These are phyloP conservation scores for Tetragonia tetragonoides DNA, from an alignment of 148 eudicot genomes.

Conservation along the genomic window DNA sequence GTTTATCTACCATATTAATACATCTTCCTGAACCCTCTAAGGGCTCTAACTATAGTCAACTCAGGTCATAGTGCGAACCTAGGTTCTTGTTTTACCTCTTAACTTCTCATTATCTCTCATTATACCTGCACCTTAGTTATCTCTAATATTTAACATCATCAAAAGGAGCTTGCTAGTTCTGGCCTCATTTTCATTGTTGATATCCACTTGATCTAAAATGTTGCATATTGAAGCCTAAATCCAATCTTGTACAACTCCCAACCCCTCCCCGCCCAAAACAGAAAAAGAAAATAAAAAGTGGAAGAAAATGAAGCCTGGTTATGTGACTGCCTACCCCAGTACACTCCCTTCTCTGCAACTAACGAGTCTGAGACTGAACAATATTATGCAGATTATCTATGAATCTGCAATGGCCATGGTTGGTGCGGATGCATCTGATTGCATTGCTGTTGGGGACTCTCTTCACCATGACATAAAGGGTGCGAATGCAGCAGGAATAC, in stretches of 20 bases:
- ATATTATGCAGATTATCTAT: constrained; percentile 58
- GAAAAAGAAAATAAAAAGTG: too few relatives aligned
- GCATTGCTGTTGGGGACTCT: constrained; percentile 93
- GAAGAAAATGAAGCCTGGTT: not conserved
- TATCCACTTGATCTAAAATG: not conserved
- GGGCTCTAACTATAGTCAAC: too few relatives aligned
- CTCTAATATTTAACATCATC: not conserved
- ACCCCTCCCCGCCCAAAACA: too few relatives aligned
- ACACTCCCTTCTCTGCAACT: not conserved
- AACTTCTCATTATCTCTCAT: not conserved
- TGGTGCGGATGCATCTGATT: constrained; percentile 68
- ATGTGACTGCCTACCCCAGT: not conserved
- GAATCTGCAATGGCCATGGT: constrained; percentile 74
- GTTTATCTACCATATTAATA: too few relatives aligned
- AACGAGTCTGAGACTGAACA: not conserved
- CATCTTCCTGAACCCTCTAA: too few relatives aligned
- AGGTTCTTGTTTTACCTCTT: too few relatives aligned
- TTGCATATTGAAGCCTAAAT: not conserved
- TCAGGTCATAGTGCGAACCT: too few relatives aligned
- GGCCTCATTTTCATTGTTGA: not conserved
- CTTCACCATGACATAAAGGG: constrained; percentile 94
- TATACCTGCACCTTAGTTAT: not conserved
- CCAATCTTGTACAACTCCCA: too few relatives aligned
- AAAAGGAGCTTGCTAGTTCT: not conserved
- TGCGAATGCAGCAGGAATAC: constrained; percentile 70